phyloP scores from a whole-genome alignment of 2,329 filamentous ascomycete genomes.

The Calonectria honghensis region DNA sequence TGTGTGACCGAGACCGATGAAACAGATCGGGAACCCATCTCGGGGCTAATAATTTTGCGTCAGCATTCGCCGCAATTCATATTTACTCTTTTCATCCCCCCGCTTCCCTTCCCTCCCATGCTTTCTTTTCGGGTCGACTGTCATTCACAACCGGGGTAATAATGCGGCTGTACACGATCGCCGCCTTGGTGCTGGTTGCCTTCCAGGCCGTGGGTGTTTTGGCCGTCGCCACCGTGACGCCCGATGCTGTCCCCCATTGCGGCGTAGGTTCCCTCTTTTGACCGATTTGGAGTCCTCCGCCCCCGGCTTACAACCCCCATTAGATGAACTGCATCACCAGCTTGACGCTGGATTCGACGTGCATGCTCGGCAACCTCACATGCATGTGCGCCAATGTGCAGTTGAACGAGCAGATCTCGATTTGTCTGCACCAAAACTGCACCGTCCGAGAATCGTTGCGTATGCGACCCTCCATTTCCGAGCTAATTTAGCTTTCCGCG shows the following conservation, averaged over 20 bases:
- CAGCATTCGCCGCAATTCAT: background rate
- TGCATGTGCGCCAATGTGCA: constrained; percentile 52
- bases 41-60: background rate
- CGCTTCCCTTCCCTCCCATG: background rate
- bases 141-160: background rate
- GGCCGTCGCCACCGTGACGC: constrained; percentile 40
- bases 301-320: constrained; percentile 28
- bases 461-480: constrained; percentile 42
- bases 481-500: background rate
- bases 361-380: constrained; percentile 41
- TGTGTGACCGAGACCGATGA: constrained; percentile 4
- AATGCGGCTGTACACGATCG: constrained; percentile 24
- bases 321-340: constrained; percentile 48
- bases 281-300: background rate
- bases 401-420: constrained; percentile 45
- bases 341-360: constrained; percentile 34
- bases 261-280: constrained; percentile 31
- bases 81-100: background rate
- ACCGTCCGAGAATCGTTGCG: constrained; percentile 49
- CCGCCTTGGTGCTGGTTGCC: constrained; percentile 36
- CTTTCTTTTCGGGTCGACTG: background rate
- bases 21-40: constrained; percentile 16
- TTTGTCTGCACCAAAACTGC: constrained; percentile 47
- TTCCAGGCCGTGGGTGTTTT: constrained; percentile 42
- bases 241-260: constrained; percentile 38